These are phyloP conservation scores for Gnetum montanum DNA, from an alignment of 75 land plant genomes.

Conservation along the genomic window DNA sequence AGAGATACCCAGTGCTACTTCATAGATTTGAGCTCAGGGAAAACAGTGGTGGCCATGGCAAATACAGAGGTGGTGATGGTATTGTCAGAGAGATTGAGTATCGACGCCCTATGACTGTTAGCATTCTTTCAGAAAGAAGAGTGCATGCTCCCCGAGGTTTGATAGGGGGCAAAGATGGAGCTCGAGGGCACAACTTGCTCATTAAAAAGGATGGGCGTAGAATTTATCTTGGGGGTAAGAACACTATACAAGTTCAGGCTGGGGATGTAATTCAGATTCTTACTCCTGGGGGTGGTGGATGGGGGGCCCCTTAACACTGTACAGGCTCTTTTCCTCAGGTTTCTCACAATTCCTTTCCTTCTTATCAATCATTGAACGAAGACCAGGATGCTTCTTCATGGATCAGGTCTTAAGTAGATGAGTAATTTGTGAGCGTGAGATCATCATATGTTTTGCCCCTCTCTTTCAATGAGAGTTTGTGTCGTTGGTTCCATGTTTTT, in stretches of 20 bases:
- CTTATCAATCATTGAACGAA: too few species aligned
- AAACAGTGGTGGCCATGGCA: constrained; percentile 79
- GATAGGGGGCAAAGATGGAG: constrained; percentile 72
- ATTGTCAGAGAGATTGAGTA: constrained; percentile 85
- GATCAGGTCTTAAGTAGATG: too few species aligned
- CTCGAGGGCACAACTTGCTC: constrained; percentile 73
- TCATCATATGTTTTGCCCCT: too few species aligned
- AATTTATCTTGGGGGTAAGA: constrained; percentile 89
- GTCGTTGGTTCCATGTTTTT: too few species aligned
- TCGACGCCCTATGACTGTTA: constrained; percentile 72
- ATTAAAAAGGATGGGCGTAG: constrained; percentile 63
- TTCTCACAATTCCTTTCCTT: too few species aligned
- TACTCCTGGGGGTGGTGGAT: constrained; percentile 98
- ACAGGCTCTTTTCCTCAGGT: too few species aligned
- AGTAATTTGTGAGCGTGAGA: too few species aligned
- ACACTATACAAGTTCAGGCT: constrained; percentile 59
- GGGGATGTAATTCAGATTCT: constrained; percentile 85
- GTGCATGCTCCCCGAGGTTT: constrained; percentile 88
- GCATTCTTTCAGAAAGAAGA: constrained; percentile 90
- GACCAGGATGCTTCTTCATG: too few species aligned
- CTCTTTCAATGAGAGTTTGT: too few species aligned
- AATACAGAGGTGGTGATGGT: constrained; percentile 85
- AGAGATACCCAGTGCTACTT: constrained; percentile 86
- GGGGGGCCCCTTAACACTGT: too few species aligned
- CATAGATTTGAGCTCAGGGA: constrained; percentile 76